Evolutionary conservation across 1,284 basidiomycete species (phyloP).

Genomic region (Malassezia sp.): DNA sequence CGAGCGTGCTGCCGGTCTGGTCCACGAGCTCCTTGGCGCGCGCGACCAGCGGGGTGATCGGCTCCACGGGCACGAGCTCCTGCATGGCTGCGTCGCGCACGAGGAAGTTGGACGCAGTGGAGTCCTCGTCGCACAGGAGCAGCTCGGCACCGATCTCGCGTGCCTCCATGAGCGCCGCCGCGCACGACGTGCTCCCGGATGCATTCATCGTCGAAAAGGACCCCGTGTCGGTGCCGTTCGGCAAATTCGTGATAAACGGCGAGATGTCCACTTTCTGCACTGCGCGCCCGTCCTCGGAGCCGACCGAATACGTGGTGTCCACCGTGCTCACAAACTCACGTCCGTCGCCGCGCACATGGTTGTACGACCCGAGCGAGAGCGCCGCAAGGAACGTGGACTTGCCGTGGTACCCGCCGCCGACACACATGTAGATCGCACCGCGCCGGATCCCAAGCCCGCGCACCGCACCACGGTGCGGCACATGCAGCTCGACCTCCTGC

Average conservation of each 20-base stretch:
- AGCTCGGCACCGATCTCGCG: conserved; percentile 15
- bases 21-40: conserved; percentile 6
- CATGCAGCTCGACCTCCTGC: conserved; percentile 1
- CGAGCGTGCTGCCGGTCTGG: conserved; percentile 1
- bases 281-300: conserved; percentile 17
- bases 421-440: conserved; percentile 4
- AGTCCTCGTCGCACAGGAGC: conserved; percentile 17
- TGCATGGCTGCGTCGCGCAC: conserved; percentile 13
- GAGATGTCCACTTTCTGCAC: conserved; percentile 13
- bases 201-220: conserved; percentile 15
- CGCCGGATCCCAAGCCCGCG: conserved; percentile 10
- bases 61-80: conserved; percentile 14
- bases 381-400: conserved; percentile 19
- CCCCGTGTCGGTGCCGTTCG: conserved; percentile 7
- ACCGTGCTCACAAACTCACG: conserved; percentile 16
- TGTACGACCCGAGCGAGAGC: conserved; percentile 11
- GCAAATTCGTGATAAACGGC: conserved; percentile 16
- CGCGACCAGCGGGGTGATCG: conserved; percentile 16
- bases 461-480: conserved; percentile 12
- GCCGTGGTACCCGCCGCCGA: conserved; percentile 19
- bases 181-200: conserved; percentile 18
- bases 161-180: conserved; percentile 16
- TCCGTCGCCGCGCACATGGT: conserved; percentile 15
- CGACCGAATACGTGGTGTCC: conserved; percentile 1
- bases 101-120: conserved; percentile 17